Evolutionary conservation across 768 basidiomycete genomes (phyloP).

Genomic region (Porphyrellus cyaneotinctus): DNA sequence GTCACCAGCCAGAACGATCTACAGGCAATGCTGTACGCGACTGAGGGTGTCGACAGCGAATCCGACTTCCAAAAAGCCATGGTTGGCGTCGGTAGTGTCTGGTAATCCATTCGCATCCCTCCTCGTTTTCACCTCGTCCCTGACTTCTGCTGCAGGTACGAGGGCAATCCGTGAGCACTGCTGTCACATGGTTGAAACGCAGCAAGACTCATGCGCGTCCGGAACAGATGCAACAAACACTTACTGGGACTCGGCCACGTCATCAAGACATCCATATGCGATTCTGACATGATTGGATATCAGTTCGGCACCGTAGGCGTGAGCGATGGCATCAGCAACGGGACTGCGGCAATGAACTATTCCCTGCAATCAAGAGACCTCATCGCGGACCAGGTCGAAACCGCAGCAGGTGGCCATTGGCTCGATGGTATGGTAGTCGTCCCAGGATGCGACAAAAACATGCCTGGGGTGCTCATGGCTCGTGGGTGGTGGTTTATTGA

Average conservation of each 20-base stretch:
- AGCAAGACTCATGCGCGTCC: background rate
- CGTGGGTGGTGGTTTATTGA: conserved; percentile 49
- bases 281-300: conserved; percentile 81
- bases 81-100: conserved; percentile 96
- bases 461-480: conserved; percentile 99
- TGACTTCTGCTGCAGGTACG: conserved; percentile 64
- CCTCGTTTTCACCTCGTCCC: conserved; percentile 2
- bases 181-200: background rate
- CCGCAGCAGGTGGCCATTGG: conserved; percentile 95
- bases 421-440: conserved; percentile 97
- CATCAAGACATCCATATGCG: conserved; percentile 74
- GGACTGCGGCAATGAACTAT: conserved; percentile 88
- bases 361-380: conserved; percentile 98
- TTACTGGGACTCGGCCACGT: conserved; percentile 84
- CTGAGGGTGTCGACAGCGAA: conserved; percentile 79
- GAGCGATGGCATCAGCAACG: conserved; percentile 98
- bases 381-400: conserved; percentile 96
- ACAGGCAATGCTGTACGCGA: conserved; percentile 99
- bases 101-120: conserved; percentile 51
- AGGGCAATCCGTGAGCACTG: conserved; percentile 88
- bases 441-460: conserved; percentile 99
- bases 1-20: background rate
- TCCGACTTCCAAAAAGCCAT: conserved; percentile 92
- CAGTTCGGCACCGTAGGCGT: conserved; percentile 98
- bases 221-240: conserved; percentile 86